phyloP scores from a whole-genome alignment of 371 early-diverging fungal species.

The Apophysomyces elegans region DNA sequence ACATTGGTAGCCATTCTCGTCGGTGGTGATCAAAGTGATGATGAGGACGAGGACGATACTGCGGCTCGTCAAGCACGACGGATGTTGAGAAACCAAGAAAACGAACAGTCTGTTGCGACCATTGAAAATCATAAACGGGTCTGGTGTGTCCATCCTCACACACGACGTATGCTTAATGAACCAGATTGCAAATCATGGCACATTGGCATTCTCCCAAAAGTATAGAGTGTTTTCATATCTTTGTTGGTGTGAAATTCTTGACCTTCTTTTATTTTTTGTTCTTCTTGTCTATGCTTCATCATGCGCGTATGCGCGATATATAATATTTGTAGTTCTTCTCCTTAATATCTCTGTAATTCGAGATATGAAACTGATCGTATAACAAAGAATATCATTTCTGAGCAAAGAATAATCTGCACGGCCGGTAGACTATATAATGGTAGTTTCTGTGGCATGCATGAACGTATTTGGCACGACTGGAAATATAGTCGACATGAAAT shows the following conservation, averaged over 20 bases:
- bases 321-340: neutral
- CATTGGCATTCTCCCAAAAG: constrained; percentile 49
- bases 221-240: constrained; percentile 16
- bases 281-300: neutral
- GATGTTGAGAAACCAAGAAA: constrained; percentile 24
- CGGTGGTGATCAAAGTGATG: constrained; percentile 35
- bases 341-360: too few species aligned
- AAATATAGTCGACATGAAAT: too few species aligned
- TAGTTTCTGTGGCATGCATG: too few species aligned
- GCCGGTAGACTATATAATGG: too few species aligned
- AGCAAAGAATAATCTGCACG: too few species aligned
- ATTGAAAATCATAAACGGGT: constrained; percentile 46
- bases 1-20: constrained; percentile 43
- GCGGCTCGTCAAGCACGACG: constrained; percentile 8
- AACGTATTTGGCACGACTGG: too few species aligned
- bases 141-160: constrained; percentile 43
- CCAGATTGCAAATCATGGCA: constrained; percentile 39
- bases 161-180: constrained; percentile 8
- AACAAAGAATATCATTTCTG: too few species aligned
- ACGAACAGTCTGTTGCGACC: constrained; percentile 42
- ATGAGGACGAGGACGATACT: constrained; percentile 25
- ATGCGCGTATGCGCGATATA: neutral
- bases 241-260: constrained; percentile 4
- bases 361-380: too few species aligned
- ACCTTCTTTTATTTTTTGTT: neutral